A percentile compares a stretch with the other conserved stretches of the same genome.
phyloP scores from a whole-genome alignment of 306 rosid genomes.

The Elaeagnus macrophylla region DNA sequence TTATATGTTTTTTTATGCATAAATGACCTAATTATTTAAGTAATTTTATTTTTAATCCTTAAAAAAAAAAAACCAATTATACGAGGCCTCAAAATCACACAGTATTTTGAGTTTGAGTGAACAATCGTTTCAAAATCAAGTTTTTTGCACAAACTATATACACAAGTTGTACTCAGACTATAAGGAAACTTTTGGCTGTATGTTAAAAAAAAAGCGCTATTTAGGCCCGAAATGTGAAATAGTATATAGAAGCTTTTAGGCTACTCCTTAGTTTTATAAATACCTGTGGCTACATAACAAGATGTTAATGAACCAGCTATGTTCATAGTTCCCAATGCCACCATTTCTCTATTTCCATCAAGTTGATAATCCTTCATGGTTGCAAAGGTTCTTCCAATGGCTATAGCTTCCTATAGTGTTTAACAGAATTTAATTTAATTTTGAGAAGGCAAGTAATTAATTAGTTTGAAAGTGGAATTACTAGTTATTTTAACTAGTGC shows the following conservation, averaged over 20 bases:
- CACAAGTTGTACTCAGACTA: neutral
- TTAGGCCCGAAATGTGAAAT: neutral
- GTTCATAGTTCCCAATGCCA: slow-evolving; percentile 87
- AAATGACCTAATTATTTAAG: too few relatives aligned
- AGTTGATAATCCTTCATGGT: slow-evolving; percentile 61
- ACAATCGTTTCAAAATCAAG: too few relatives aligned
- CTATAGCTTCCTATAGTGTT: slow-evolving; percentile 63
- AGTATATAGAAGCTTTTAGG: neutral
- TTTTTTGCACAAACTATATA: neutral
- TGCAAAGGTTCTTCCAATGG: slow-evolving; percentile 93
- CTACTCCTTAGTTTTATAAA: neutral
- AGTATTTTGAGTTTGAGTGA: neutral
- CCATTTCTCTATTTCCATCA: slow-evolving; percentile 91
- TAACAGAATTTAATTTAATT: too few relatives aligned
- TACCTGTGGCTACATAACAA: slow-evolving; percentile 75
- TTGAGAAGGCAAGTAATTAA: too few relatives aligned
- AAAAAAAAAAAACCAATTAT: too few relatives aligned
- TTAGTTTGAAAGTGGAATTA: too few relatives aligned
- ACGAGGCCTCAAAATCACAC: too few relatives aligned
- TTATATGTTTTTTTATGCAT: too few relatives aligned
- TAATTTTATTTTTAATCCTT: too few relatives aligned
- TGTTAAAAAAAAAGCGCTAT: neutral
- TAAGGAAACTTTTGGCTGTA: too few relatives aligned
- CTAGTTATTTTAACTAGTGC: neutral
- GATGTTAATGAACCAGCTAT: slow-evolving; percentile 76